A percentile compares a stretch with the other conserved stretches of the same genome.
phyloP scores from a whole-genome alignment of 1,284 basidiomycete genomes.

The Porogramme epimiltina region DNA sequence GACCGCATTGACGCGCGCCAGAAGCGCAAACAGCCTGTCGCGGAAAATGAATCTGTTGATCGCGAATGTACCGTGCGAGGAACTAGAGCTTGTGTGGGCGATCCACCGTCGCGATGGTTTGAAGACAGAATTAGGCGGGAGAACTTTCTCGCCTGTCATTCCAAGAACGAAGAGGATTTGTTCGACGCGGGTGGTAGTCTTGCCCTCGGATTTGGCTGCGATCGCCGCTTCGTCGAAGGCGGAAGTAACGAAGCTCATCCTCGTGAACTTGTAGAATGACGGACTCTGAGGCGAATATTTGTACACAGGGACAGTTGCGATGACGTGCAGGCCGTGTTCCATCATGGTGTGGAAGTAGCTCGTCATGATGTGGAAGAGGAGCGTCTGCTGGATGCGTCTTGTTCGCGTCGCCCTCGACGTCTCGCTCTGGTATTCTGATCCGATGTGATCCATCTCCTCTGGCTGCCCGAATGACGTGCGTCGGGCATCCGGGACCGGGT shows the following conservation, averaged over 20 bases:
- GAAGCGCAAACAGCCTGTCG: slow-evolving; percentile 20
- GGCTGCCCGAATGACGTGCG: slow-evolving; percentile 23
- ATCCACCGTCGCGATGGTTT: slow-evolving; percentile 24
- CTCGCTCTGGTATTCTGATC: too few relatives aligned
- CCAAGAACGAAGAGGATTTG: slow-evolving; percentile 29
- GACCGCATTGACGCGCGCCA: slow-evolving; percentile 28
- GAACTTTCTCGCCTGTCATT: slow-evolving; percentile 14
- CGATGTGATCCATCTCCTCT: slow-evolving; percentile 15
- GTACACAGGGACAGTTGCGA: slow-evolving; percentile 28
- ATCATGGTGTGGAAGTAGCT: slow-evolving; percentile 24
- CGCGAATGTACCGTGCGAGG: slow-evolving; percentile 27
- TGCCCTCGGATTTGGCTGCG: too few relatives aligned
- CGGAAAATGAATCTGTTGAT: slow-evolving; percentile 27
- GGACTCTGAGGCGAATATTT: neutral
- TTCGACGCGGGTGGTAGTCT: neutral
- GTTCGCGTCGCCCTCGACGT: too few relatives aligned
- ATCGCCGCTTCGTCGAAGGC: neutral
- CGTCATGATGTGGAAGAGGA: slow-evolving; percentile 1
- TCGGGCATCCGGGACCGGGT: slow-evolving; percentile 22
- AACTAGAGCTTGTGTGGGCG: slow-evolving; percentile 12
- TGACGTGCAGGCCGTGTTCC: slow-evolving; percentile 22
- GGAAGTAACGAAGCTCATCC: slow-evolving; percentile 24
- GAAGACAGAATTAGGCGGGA: slow-evolving; percentile 3
- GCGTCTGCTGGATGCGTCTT: neutral
- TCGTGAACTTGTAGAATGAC: slow-evolving; percentile 22